Base-by-base conservation (phyloP, 1,139 yeast genomes). In the Nematodospora anomalae region DNA sequence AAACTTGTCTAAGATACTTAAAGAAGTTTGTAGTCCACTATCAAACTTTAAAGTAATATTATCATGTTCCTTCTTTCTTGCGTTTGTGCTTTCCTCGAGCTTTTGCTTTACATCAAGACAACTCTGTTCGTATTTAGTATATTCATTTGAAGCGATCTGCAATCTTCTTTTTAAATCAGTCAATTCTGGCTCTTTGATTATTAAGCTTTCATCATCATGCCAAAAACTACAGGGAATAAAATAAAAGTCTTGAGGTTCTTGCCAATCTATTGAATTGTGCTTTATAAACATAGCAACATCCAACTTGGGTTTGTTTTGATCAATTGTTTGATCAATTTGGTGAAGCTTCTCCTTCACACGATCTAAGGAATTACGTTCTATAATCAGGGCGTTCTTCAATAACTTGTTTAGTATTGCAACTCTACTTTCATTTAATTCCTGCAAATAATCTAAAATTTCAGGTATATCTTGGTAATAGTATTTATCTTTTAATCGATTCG, bases 391-490 rank as follows among this genome's bases (percentile, higher is more conserved):
- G 40, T 76, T 72, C 40, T 71, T 74, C 72, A 88, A 73, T 23
- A 89, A 67, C 40, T 76, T 74, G 60, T 94, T 94, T 45, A 88
- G 54, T 44, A 84, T 74, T 13, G 77, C 71, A 2, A 87, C 90
- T 44, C 92, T 77, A 26, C 81, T 74, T 58, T 92, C 96, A 57
- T 86, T 87, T 47, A 90, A 64, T 51, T 83, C 88, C 62, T 94
- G 98, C 50, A 82, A 67, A 33, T 89, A 77, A 60, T 94, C 98
- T 47, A 92, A 69, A 26, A 88, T 62, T 60, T 90, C 97, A 0
- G 99, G 99, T 14, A 89, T 65, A 59, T 94, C 98, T 61, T 92
- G 97, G 55, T 85, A 90, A 58, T 73, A 90, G 62, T 83, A 89
- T 60, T 92, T 92, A 60, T 90, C 97, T 62, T 92, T 94, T 44